Evolutionary conservation across 2,329 filamentous ascomycete genomes (phyloP), one percentile per base, ranked within the genome.

Genomic region (Pyrenophora teres): DNA sequence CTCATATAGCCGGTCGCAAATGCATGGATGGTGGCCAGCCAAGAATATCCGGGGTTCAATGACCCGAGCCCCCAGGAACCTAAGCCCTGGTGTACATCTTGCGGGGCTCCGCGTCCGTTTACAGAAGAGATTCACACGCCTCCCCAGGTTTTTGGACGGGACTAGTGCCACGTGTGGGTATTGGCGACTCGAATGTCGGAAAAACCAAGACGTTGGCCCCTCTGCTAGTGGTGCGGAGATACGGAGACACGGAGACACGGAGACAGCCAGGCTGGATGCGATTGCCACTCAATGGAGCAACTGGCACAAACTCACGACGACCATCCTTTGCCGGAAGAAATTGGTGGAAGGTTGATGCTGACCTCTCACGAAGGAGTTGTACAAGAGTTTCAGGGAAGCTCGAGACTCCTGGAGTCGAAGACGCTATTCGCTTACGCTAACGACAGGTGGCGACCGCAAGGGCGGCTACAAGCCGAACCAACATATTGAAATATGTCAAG

Each of bases 61-160:
- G 56, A 46, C 57, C 62, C 66, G 65, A 67, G 57, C 44, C 27
- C 35, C 46, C 60, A 64, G 60, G 56, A 60, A 65, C 58, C 41
- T 43, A 44, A 50, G 39, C 49, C 48, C 31, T 41, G 21, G 25
- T 51, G 42, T 46, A 50, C 49, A 21, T 32, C 36, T 46, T 61
- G 65, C 63, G 63, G 64, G 66, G 64, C 59, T 64, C 59, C 60
- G 57, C 60, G 55, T 27, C 39, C 35, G 21, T 30, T 40, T 18
- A 16, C 36, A 45, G 50, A 41, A 35, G 52, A 41, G 55, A 63
- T 61, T 58, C 52, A 43, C 60, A 27, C 25, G 37, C 56, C 61
- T 59, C 59, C 65, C 59, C 62, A 62, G 59, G 59, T 60, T 49
- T 56, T 53, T 27, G 33, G 43, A 44, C 44, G 33, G 38, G 49